Percentiles rank a stretch among this genome's conserved stretches.
Conservation (phyloP, 2,329 filamentous ascomycete species). For the Epichloe gansuensis region DNA sequence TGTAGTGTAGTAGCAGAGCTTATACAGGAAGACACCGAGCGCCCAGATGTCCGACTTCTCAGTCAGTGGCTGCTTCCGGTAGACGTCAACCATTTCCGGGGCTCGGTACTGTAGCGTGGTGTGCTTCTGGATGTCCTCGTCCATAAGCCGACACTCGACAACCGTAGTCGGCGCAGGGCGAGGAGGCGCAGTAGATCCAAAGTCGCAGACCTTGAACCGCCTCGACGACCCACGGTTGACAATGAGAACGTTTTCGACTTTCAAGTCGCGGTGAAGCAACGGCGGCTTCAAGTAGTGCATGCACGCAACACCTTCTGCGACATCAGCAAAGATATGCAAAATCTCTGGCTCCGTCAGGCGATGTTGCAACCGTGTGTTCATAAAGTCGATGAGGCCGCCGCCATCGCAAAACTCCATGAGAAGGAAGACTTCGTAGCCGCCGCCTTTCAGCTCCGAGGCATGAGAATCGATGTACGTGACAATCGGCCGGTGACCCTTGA, state of each 20-base stretch:
- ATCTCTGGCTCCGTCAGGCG: constrained; percentile 96
- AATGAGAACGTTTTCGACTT: constrained; percentile 96
- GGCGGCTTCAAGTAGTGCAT: constrained; percentile 98
- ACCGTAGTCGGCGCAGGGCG: constrained; percentile 74
- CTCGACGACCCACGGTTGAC: constrained; percentile 51
- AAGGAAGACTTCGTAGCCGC: constrained; percentile 94
- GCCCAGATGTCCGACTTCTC: constrained; percentile 99
- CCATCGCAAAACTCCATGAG: constrained; percentile 97
- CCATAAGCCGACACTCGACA: constrained; percentile 78
- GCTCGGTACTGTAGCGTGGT: constrained; percentile 96
- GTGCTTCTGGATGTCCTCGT: constrained; percentile 94
- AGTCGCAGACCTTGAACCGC: constrained; percentile 94
- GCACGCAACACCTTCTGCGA: constrained; percentile 89
- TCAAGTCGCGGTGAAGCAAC: constrained; percentile 83
- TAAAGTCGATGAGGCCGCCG: constrained; percentile 94
- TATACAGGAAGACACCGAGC: constrained; percentile 86
- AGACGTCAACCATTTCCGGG: constrained; percentile 98
- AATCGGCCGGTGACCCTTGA: constrained; percentile 91
- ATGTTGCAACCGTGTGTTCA: constrained; percentile 96
- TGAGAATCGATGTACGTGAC: constrained; percentile 98
- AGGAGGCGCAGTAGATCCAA: constrained; percentile 80
- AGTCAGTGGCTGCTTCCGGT: constrained; percentile 88
- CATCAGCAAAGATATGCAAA: constrained; percentile 89
- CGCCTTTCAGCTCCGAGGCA: constrained; percentile 81
- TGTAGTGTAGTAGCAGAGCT: constrained; percentile 97